These are phyloP conservation scores for Citrus sinensis DNA, from an alignment of 345 rosid genomes.

Conservation along the genomic window DVS_A1.0 CM039162.1:25899001-25899500, in stretches of 20 bases:
- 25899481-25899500: not conserved
- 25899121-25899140: slow-evolving; percentile 68
- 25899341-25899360: not conserved
- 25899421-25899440: not conserved
- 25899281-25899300: not conserved
- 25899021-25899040: slow-evolving; percentile 86
- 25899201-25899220: not conserved
- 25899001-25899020: slow-evolving; percentile 96
- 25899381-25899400: not conserved
- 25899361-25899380: not conserved
- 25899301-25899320: not conserved
- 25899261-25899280: not conserved
- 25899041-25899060: slow-evolving; percentile 84
- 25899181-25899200: slow-evolving; percentile 34
- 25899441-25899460: not conserved
- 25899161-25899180: slow-evolving; percentile 74
- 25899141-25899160: slow-evolving; percentile 77
- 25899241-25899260: not conserved
- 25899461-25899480: not conserved
- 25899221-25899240: not conserved
- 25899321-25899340: not conserved
- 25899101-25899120: slow-evolving; percentile 74
- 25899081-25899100: slow-evolving; percentile 59
- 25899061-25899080: slow-evolving; percentile 81
- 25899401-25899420: not conserved